A percentile compares a stretch with the other conserved stretches of the same genome.
Conservation (phyloP, 2,329 filamentous ascomycete species). For the Sarocladiaceae sp. region DNA sequence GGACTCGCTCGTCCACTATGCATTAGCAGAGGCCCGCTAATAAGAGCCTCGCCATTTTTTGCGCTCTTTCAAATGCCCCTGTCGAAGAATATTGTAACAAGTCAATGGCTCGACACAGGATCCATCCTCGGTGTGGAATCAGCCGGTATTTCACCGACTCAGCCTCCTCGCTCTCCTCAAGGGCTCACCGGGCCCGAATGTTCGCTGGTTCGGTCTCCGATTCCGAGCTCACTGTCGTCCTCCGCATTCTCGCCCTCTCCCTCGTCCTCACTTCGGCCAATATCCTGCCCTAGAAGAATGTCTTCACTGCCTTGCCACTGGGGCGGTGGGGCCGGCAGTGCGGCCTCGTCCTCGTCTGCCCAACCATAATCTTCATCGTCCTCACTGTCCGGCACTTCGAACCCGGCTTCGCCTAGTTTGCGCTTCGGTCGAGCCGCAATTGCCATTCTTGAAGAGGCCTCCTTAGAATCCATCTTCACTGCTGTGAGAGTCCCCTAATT, state of each 20-base stretch:
- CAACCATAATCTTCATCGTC: constrained; percentile 70
- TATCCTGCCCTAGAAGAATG: constrained; percentile 47
- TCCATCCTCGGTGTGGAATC: constrained; percentile 9
- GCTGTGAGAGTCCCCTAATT: background rate
- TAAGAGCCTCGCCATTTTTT: too few relatives aligned
- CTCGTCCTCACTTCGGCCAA: constrained; percentile 35
- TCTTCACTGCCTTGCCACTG: constrained; percentile 67
- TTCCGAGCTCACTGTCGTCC: constrained; percentile 5
- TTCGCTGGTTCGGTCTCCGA: constrained; percentile 3
- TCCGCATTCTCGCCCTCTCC: constrained; percentile 17
- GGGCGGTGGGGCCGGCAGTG: constrained; percentile 55
- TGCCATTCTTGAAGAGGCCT: constrained; percentile 19
- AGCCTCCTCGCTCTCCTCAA: constrained; percentile 1
- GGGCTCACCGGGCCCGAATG: constrained; percentile 1
- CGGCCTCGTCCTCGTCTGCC: constrained; percentile 62
- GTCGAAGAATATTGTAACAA: too few relatives aligned
- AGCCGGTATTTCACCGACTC: constrained; percentile 5
- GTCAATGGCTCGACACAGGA: background rate
- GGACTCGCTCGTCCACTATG: too few relatives aligned
- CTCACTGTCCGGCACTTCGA: constrained; percentile 59
- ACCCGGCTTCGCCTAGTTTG: constrained; percentile 55
- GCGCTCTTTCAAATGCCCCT: background rate
- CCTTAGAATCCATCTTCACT: constrained; percentile 8
- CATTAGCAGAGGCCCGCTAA: too few relatives aligned
- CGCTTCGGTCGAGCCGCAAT: constrained; percentile 51